These are phyloP conservation scores for Aspergillus quadrilineatus DNA, from an alignment of 2,329 filamentous ascomycete species.

Conservation along the genomic window DNA sequence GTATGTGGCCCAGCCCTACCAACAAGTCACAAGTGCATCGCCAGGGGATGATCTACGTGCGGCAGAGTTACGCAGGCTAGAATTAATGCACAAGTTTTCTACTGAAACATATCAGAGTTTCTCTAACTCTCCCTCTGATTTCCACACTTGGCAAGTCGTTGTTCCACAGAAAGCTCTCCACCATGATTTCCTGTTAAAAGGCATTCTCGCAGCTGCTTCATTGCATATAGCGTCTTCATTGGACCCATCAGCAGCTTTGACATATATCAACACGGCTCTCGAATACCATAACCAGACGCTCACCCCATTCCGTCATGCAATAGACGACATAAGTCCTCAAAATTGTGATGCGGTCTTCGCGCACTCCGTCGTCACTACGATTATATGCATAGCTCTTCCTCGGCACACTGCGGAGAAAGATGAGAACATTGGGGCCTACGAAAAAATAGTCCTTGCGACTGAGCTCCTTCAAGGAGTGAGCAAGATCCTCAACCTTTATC, in stretches of 20 bases:
- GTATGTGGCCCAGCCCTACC: not conserved
- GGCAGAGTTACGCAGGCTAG: slow-evolving; percentile 40
- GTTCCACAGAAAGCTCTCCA: slow-evolving; percentile 36
- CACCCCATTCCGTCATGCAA: slow-evolving; percentile 27
- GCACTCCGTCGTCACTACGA: slow-evolving; percentile 29
- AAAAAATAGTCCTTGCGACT: slow-evolving; percentile 28
- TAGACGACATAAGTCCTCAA: slow-evolving; percentile 26
- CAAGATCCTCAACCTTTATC: slow-evolving; percentile 28
- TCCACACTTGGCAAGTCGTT: slow-evolving; percentile 32
- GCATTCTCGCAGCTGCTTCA: slow-evolving; percentile 37
- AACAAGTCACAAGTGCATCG: not conserved
- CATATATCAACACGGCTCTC: slow-evolving; percentile 29
- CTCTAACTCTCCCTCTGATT: slow-evolving; percentile 25
- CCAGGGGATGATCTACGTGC: slow-evolving; percentile 13
- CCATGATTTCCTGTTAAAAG: slow-evolving; percentile 37
- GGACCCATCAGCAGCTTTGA: slow-evolving; percentile 6
- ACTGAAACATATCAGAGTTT: slow-evolving; percentile 46
- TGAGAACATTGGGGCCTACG: slow-evolving; percentile 16
- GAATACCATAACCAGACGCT: slow-evolving; percentile 29
- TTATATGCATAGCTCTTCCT: slow-evolving; percentile 27
- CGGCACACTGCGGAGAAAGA: slow-evolving; percentile 6
- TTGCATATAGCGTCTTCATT: slow-evolving; percentile 35
- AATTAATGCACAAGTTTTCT: slow-evolving; percentile 52
- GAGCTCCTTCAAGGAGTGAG: slow-evolving; percentile 31
- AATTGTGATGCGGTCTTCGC: slow-evolving; percentile 33